A percentile compares a stretch with the other conserved stretches of the same genome.
phyloP scores from a whole-genome alignment of 306 rosid genomes.

The Herpetospermum pedunculosum region DNA sequence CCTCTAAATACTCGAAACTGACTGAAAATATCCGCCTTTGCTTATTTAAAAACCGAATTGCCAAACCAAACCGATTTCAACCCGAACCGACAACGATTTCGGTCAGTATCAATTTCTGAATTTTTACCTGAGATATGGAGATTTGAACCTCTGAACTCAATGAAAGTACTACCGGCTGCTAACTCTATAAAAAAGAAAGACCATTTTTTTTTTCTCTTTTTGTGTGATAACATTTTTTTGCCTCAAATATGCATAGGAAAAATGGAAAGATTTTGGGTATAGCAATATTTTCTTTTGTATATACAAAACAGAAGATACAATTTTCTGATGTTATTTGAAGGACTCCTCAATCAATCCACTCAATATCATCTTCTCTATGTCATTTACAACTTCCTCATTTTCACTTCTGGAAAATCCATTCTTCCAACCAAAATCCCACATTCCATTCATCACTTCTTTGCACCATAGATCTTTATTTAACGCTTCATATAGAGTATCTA shows the following conservation, averaged over 20 bases:
- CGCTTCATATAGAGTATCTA: constrained; percentile 40
- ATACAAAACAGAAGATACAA: neutral
- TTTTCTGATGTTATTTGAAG: constrained; percentile 22
- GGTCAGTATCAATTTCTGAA: no score
- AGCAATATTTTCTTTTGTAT: neutral
- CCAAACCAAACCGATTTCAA: no score
- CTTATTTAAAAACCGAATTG: no score
- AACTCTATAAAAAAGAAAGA: no score
- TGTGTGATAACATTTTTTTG: neutral
- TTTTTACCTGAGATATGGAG: no score
- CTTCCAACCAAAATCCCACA: constrained; percentile 76
- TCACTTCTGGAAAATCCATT: constrained; percentile 52
- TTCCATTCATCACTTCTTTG: constrained; percentile 45
- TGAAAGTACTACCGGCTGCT: no score
- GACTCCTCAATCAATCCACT: constrained; percentile 61
- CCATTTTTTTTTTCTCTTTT: no score
- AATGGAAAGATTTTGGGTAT: neutral
- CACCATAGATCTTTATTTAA: constrained; percentile 53
- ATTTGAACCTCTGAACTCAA: no score
- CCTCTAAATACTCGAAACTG: no score
- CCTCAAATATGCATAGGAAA: neutral
- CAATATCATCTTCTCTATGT: constrained; percentile 46
- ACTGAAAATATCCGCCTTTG: no score
- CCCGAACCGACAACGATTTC: no score
- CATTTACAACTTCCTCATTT: constrained; percentile 53